Base-by-base conservation (phyloP, 2,329 filamentous ascomycete genomes). In the Fusarium udum region DNA sequence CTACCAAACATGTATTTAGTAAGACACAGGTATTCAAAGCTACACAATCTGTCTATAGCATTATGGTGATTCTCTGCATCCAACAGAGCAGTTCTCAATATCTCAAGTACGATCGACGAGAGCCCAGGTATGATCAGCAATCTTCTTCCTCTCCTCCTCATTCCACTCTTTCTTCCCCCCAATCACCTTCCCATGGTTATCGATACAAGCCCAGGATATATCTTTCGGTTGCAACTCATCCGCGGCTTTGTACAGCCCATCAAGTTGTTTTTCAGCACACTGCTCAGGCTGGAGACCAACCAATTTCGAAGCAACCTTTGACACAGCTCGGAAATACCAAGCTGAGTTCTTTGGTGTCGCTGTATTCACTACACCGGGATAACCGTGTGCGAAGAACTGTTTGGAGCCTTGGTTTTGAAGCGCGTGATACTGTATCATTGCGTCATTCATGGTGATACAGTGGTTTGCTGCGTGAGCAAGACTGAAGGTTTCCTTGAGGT, bases 391-490 rank as follows among this genome's bases (percentile, higher is more conserved):
- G 46, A 84, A 86, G 45, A 80, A 78, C 1, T 78, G 22, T 5
- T 51, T 64, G 2, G 16, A 0, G 0, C 49, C 18, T 68, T 22
- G 13, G 8, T 7, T 65, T 31, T 71, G 59, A 3, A 77, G 68
- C 0, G 82, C 79, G 26, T 78, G 78, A 7, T 76, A 64, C 62
- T 84, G 82, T 14, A 83, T 65, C 75, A 84, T 81, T 26, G 75
- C 79, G 37, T 84, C 79, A 8, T 74, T 84, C 82, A 85, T 84
- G 2, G 79, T 69, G 8, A 80, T 77, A 22, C 82, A 83, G 58
- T 85, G 83, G 20, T 77, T 59, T 0, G 79, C 82, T 6, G 81
- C 82, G 18, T 76, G 82, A 4, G 57, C 52, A 0, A 84, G 67
- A 42, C 71, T 78, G 56, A 79, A 85, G 31, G 73, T 76, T 3